phyloP scores from a whole-genome alignment of 2,329 filamentous ascomycete species.

The Coccinonectria pachysandricola region DNA sequence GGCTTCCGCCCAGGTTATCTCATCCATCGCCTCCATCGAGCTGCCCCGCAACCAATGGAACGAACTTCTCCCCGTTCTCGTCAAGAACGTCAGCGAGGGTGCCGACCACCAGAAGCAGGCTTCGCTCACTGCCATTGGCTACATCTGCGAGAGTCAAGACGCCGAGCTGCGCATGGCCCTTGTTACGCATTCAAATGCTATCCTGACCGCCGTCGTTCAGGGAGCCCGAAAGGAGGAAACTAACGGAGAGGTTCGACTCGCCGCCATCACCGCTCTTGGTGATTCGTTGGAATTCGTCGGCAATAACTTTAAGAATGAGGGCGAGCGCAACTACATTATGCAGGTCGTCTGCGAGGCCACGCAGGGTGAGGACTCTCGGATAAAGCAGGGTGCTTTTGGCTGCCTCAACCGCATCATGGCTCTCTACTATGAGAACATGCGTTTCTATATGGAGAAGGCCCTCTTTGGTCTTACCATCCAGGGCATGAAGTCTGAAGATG shows the following conservation, averaged over 20 bases:
- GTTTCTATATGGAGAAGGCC: slow-evolving; percentile 99
- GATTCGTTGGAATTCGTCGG: slow-evolving; percentile 96
- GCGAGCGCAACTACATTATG: slow-evolving; percentile 99
- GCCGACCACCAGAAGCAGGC: slow-evolving; percentile 85
- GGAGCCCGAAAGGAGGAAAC: slow-evolving; percentile 93
- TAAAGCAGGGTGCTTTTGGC: slow-evolving; percentile 93
- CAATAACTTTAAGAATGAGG: slow-evolving; percentile 98
- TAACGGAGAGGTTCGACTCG: slow-evolving; percentile 80
- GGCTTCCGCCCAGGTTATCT: slow-evolving; percentile 88
- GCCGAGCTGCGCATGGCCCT: slow-evolving; percentile 71
- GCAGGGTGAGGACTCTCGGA: slow-evolving; percentile 79
- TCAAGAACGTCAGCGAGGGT: slow-evolving; percentile 85
- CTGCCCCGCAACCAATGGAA: slow-evolving; percentile 88
- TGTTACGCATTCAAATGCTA: slow-evolving; percentile 86
- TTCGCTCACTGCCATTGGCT: slow-evolving; percentile 92
- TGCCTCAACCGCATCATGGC: slow-evolving; percentile 98
- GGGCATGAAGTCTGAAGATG: slow-evolving; percentile 96
- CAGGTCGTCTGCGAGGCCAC: slow-evolving; percentile 99
- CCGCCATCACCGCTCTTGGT: slow-evolving; percentile 86
- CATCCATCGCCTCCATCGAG: slow-evolving; percentile 90
- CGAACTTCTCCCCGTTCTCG: slow-evolving; percentile 78
- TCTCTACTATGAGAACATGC: slow-evolving; percentile 99
- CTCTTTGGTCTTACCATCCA: slow-evolving; percentile 94
- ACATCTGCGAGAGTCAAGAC: slow-evolving; percentile 95
- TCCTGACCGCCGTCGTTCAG: slow-evolving; percentile 94